phyloP scores from a whole-genome alignment of 352 stramenopile species.

The Nannochloropsis limnetica region DNA sequence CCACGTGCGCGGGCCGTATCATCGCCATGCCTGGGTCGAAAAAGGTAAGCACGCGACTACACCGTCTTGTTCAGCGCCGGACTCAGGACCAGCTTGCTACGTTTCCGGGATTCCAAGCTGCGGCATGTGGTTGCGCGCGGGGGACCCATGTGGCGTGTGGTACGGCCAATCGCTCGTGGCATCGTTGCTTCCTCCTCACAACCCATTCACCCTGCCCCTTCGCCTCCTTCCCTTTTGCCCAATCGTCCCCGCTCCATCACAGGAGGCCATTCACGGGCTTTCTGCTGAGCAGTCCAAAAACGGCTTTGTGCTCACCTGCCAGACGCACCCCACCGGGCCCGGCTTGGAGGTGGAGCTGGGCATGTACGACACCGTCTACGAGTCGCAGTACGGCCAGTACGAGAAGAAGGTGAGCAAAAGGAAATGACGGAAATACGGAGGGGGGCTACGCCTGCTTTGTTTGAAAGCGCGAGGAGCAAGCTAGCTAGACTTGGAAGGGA shows the following conservation, averaged over 20 bases:
- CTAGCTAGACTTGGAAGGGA: neutral
- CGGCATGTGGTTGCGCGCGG: neutral
- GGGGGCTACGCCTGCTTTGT: neutral
- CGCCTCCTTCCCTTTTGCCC: neutral
- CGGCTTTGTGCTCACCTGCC: constrained; percentile 52
- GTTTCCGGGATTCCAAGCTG: too few species aligned
- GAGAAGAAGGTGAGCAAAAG: constrained; percentile 43
- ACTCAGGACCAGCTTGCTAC: too few species aligned
- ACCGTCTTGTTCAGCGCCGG: neutral
- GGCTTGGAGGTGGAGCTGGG: constrained; percentile 53
- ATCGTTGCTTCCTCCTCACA: neutral
- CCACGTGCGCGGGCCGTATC: constrained; percentile 45
- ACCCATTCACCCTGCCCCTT: neutral
- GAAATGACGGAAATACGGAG: constrained; percentile 32
- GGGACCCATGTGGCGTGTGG: neutral
- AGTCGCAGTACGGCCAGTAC: constrained; percentile 54
- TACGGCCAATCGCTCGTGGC: neutral
- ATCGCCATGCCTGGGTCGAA: constrained; percentile 4
- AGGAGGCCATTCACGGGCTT: constrained; percentile 37
- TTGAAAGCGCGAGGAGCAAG: neutral
- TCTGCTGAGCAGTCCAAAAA: constrained; percentile 34
- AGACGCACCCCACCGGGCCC: constrained; percentile 51
- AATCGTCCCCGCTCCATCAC: neutral
- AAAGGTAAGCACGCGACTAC: neutral
- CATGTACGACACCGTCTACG: constrained; percentile 55